A percentile compares a stretch with the other conserved stretches of the same genome.
Conservation (phyloP, 192 early-diverging fungal species). For the Linnemannia schmuckeri region DNA sequence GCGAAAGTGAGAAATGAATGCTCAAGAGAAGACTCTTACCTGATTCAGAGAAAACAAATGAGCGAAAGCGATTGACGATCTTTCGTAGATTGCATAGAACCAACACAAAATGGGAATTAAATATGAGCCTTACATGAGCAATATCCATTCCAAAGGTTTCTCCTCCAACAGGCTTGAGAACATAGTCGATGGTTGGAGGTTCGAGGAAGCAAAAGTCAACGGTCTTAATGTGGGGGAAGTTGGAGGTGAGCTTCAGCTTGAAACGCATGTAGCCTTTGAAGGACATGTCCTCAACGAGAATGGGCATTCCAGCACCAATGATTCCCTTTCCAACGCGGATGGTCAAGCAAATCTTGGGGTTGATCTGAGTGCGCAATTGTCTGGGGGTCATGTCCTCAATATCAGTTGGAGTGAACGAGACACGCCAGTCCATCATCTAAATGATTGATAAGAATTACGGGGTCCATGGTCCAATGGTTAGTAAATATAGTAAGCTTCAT, state of each 20-base stretch:
- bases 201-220: constrained; percentile 89
- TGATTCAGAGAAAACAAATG: neutral
- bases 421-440: constrained; percentile 91
- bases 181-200: constrained; percentile 90
- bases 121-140: constrained; percentile 71
- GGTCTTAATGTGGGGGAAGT: constrained; percentile 89
- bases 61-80: neutral
- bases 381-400: constrained; percentile 77
- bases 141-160: constrained; percentile 89
- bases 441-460: neutral
- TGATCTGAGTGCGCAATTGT: constrained; percentile 76
- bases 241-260: constrained; percentile 86
- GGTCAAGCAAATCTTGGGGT: constrained; percentile 90
- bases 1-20: neutral
- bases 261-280: constrained; percentile 84
- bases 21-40: neutral
- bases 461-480: constrained; percentile 6
- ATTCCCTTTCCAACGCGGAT: constrained; percentile 90
- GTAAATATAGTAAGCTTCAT: neutral
- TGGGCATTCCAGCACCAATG: constrained; percentile 86
- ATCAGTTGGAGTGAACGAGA: constrained; percentile 89
- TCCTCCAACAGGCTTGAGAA: constrained; percentile 90
- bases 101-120: neutral
- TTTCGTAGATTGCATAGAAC: neutral
- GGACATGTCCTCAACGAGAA: constrained; percentile 88